Conservation (phyloP, 2,329 filamentous ascomycete genomes). For the Penicillium sp. region DNA sequence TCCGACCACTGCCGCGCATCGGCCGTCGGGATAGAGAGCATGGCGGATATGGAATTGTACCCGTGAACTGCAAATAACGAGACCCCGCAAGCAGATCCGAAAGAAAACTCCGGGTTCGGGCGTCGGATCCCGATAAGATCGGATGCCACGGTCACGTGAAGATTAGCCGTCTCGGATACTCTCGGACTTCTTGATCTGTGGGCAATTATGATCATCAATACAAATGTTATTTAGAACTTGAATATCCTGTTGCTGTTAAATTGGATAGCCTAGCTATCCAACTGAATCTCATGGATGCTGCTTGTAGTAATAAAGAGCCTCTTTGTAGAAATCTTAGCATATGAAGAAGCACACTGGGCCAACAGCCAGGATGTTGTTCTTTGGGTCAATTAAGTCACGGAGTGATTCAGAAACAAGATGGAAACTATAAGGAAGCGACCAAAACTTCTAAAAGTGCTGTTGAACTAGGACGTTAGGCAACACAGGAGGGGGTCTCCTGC, state of each 20-base stretch:
- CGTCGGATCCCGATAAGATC: constrained; percentile 1
- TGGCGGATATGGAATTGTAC: background rate
- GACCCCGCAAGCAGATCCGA: constrained; percentile 10
- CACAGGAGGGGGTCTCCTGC: too few species aligned
- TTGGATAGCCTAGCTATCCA: too few species aligned
- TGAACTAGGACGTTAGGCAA: background rate
- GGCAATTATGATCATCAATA: too few species aligned
- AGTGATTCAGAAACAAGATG: background rate
- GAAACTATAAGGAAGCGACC: background rate
- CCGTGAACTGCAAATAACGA: background rate
- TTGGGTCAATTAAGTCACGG: background rate
- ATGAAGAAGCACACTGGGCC: background rate
- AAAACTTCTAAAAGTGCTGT: background rate
- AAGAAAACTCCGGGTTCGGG: background rate
- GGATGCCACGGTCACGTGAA: background rate
- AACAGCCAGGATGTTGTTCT: background rate
- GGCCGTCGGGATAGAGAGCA: constrained; percentile 5
- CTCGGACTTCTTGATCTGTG: background rate
- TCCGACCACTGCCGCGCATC: constrained; percentile 2
- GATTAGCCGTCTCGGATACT: background rate
- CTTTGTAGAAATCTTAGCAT: background rate
- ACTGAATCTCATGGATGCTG: too few species aligned
- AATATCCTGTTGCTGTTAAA: too few species aligned
- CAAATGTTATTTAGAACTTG: too few species aligned
- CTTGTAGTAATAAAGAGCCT: too few species aligned